Evolutionary conservation across 2,329 filamentous ascomycete species (phyloP).

Genomic region (Penicillium sp.): DNA sequence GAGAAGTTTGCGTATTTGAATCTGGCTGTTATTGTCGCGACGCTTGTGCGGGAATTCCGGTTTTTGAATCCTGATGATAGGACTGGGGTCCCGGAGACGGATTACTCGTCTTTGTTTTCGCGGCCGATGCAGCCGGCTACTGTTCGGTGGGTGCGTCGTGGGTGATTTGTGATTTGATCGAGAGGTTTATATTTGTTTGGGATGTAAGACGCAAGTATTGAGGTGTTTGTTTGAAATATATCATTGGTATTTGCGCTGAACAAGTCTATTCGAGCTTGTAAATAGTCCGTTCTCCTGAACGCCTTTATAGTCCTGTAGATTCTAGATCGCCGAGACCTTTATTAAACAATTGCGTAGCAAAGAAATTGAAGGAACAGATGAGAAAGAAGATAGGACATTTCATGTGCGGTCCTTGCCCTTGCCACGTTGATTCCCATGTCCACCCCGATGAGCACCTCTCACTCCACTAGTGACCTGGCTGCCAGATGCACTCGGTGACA

Average conservation of each 20-base stretch:
- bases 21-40: constrained; percentile 58
- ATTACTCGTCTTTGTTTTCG: constrained; percentile 49
- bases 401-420: constrained; percentile 18
- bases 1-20: constrained; percentile 72
- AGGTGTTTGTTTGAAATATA: too few relatives aligned
- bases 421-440: constrained; percentile 14
- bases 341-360: too few relatives aligned
- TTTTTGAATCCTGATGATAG: constrained; percentile 53
- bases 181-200: too few relatives aligned
- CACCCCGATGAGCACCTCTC: constrained; percentile 23
- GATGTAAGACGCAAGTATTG: too few relatives aligned
- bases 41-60: constrained; percentile 56
- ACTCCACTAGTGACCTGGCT: constrained; percentile 8
- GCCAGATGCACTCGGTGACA: constrained; percentile 8
- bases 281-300: too few relatives aligned
- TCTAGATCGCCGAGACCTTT: too few relatives aligned
- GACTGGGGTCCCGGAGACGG: constrained; percentile 55
- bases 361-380: not conserved
- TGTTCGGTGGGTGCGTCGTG: constrained; percentile 20
- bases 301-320: too few relatives aligned
- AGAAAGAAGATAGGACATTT: not conserved
- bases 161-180: not conserved
- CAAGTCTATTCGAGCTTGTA: too few relatives aligned
- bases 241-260: too few relatives aligned
- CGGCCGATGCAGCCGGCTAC: constrained; percentile 22